phyloP scores from a whole-genome alignment of 805 yeast species.

The Kodamaea nitidulidarum region DNA sequence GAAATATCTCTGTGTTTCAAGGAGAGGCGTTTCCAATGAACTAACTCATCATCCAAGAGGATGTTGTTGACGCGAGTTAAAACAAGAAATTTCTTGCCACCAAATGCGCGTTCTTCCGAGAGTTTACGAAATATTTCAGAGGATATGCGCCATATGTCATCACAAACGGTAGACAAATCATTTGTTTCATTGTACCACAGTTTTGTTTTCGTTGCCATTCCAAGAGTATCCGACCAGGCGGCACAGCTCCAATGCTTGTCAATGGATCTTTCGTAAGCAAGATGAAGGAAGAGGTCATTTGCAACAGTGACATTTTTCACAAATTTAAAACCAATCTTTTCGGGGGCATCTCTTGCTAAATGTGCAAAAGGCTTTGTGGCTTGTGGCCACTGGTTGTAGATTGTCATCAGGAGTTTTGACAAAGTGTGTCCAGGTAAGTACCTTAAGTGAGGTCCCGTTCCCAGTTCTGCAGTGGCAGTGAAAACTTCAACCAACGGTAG shows the following conservation, averaged over 20 bases:
- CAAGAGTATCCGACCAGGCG: conserved; percentile 86
- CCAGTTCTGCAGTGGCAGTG: conserved; percentile 12
- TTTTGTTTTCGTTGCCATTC: conserved; percentile 55
- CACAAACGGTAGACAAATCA: conserved; percentile 47
- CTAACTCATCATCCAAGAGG: conserved; percentile 75
- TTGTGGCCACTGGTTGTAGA: conserved; percentile 57
- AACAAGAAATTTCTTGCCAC: conserved; percentile 59
- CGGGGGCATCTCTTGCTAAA: conserved; percentile 36
- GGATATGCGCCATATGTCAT: conserved; percentile 64
- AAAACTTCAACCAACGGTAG: conserved; percentile 37
- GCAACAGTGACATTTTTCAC: conserved; percentile 26
- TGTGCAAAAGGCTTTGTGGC: conserved; percentile 24
- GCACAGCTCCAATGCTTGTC: conserved; percentile 84
- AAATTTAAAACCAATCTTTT: conserved; percentile 33
- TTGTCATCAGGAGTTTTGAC: conserved; percentile 45
- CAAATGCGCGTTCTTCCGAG: conserved; percentile 30
- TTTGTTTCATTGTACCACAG: conserved; percentile 49
- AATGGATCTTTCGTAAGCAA: conserved; percentile 77
- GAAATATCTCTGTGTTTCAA: conserved; percentile 53
- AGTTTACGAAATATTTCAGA: conserved; percentile 37
- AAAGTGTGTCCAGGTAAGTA: conserved; percentile 33
- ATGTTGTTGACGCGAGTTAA: conserved; percentile 68
- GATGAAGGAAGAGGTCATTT: conserved; percentile 78
- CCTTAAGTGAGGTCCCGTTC: conserved; percentile 13
- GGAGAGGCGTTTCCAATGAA: conserved; percentile 74